Base-by-base conservation (phyloP, 352 stramenopile species). In the Phytophthora kernoviae region DNA sequence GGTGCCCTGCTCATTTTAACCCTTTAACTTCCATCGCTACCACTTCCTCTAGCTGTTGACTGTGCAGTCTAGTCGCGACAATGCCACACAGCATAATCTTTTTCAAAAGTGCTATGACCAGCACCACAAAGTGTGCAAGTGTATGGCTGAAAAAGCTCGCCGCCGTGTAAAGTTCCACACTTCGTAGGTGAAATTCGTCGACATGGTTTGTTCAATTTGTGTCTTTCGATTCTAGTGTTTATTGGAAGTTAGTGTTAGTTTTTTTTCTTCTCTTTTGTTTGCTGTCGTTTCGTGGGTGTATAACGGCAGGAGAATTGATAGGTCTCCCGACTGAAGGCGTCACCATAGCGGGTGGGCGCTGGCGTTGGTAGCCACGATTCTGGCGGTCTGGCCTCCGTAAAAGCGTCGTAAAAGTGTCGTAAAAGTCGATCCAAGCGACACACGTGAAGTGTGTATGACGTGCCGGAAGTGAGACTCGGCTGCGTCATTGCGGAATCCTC, bases 401-500 rank as follows among this genome's bases (percentile, higher is more conserved):
- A 30, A 30, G 24, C 8, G 32, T n/a, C 6, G 21, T 21, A 7
- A 43, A 43, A 17, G 6, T 18, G 24, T 30, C 24, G 24, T 30
- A 30, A 30, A 30, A 30, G 24, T 30, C 24, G 24, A 30, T 3
- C 24, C 24, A 30, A 30, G 24, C 42, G 21, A 15, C 18, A 8
- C 18, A 17, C 17, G 55, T 49, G 59, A 55, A 48, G 61, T 65
- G 40, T 42, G 46, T 55, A 34, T 68, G 60, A 70, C 55, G 56
- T 58, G 56, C 57, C 61, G 18, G 61, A 65, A 47, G 49, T 65
- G 62, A 55, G 49, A 21, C 17, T 17, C n/a, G 24, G 18, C 18
- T 12, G 12, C 22, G n/a, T 30, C 63, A 67, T 71, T 71, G 63
- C 51, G 46, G 52, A 71, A 71, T 49, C 52, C 51, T 17, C 50